Evolutionary conservation across 129 eudicot species (phyloP).

Genomic region (Logfia minima): DNA sequence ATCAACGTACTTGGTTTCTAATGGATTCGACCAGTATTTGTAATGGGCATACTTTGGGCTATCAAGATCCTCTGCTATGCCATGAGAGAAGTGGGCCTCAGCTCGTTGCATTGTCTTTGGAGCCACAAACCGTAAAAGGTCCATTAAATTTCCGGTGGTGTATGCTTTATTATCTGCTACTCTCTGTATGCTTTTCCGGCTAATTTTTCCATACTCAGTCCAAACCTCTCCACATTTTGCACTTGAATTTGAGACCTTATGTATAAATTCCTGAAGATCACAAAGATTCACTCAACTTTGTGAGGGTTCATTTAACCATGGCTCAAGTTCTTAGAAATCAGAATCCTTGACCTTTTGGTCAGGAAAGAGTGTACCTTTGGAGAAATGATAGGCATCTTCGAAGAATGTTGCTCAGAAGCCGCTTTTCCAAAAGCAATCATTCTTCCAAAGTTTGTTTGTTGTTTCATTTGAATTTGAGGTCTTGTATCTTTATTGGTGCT

Average conservation of each 20-base stretch:
- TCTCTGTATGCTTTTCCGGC: conserved; percentile 45
- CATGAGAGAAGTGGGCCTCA: conserved; percentile 86
- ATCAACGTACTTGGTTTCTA: conserved; percentile 72
- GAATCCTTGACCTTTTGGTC: background rate
- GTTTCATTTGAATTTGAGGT: conserved; percentile 35
- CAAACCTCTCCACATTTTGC: conserved; percentile 52
- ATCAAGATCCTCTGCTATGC: conserved; percentile 71
- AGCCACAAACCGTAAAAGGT: conserved; percentile 69
- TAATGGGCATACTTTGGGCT: conserved; percentile 82
- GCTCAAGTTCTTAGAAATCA: background rate
- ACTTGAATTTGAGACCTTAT: conserved; percentile 24
- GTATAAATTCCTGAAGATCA: conserved; percentile 45
- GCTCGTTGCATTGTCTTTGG: conserved; percentile 88
- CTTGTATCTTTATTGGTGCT: conserved; percentile 39
- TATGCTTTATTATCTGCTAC: conserved; percentile 66
- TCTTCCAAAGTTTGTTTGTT: conserved; percentile 61
- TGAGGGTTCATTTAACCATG: conserved; percentile 1
- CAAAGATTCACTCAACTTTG: conserved; percentile 2
- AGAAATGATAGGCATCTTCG: conserved; percentile 50
- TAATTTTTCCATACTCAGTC: conserved; percentile 80
- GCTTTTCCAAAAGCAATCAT: conserved; percentile 69
- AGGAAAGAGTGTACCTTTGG: conserved; percentile 41
- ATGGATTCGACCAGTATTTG: conserved; percentile 98
- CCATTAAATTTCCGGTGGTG: conserved; percentile 58
- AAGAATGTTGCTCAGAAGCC: conserved; percentile 68